A percentile compares a stretch with the other conserved stretches of the same genome.
Conservation (phyloP, 2,329 filamentous ascomycete genomes). For the Xylogone sp. region DNA sequence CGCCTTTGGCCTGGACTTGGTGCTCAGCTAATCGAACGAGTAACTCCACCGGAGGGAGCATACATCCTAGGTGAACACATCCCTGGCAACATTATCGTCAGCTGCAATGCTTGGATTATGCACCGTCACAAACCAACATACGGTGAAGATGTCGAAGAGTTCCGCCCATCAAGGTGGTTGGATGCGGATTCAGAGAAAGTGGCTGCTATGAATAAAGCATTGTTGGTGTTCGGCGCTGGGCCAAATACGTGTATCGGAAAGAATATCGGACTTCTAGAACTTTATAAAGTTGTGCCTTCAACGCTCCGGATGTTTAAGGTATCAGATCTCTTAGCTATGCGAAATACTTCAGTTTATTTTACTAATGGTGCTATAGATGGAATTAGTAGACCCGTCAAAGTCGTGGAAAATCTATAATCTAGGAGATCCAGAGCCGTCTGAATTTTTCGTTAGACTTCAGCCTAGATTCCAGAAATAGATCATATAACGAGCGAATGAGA, state of each 20-base stretch:
- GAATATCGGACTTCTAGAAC: slow-evolving; percentile 2
- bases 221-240: slow-evolving; percentile 3
- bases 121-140: slow-evolving; percentile 41
- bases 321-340: background rate
- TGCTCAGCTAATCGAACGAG: slow-evolving; percentile 33
- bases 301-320: background rate
- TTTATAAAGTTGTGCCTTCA: slow-evolving; percentile 3
- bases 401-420: slow-evolving; percentile 3
- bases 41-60: slow-evolving; percentile 31
- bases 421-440: slow-evolving; percentile 3
- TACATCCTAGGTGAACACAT: slow-evolving; percentile 12
- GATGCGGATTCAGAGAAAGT: background rate
- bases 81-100: slow-evolving; percentile 15
- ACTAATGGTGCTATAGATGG: background rate
- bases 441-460: slow-evolving; percentile 1
- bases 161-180: slow-evolving; percentile 46
- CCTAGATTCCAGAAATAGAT: background rate
- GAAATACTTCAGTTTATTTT: background rate
- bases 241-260: slow-evolving; percentile 5
- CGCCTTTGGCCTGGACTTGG: slow-evolving; percentile 36
- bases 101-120: slow-evolving; percentile 15
- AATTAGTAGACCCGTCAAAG: background rate
- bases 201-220: slow-evolving; percentile 2
- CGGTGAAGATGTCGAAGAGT: slow-evolving; percentile 40
- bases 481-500: background rate